These are phyloP conservation scores for Sporothrix inflata DNA, from an alignment of 2,329 filamentous ascomycete genomes.

Conservation along the genomic window DNA sequence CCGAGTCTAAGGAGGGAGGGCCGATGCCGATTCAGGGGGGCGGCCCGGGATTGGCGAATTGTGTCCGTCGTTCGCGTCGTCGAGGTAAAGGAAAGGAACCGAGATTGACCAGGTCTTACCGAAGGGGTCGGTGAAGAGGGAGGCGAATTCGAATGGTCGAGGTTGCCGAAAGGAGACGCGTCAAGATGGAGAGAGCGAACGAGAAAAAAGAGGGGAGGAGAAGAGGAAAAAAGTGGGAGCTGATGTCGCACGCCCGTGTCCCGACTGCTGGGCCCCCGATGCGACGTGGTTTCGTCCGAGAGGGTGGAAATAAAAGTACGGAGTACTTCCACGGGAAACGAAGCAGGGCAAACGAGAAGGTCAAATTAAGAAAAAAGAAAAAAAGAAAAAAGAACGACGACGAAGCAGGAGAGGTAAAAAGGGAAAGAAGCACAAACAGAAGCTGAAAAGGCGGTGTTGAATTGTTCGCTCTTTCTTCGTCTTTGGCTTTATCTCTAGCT, in stretches of 20 bases:
- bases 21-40: slow-evolving; percentile 6
- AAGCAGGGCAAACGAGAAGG: neutral
- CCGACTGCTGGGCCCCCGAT: slow-evolving; percentile 3
- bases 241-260: neutral
- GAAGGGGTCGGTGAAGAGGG: neutral
- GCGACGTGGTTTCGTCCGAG: slow-evolving; percentile 20
- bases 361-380: neutral
- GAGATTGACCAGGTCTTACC: neutral
- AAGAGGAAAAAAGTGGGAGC: slow-evolving; percentile 10
- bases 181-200: neutral
- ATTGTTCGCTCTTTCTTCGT: slow-evolving; percentile 13
- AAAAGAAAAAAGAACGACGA: neutral
- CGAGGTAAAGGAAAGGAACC: neutral
- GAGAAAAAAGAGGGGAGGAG: neutral
- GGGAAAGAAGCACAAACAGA: neutral
- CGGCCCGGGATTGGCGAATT: neutral
- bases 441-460: slow-evolving; percentile 28
- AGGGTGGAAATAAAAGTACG: slow-evolving; percentile 1
- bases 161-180: neutral
- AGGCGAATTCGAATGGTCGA: neutral
- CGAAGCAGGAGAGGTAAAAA: neutral
- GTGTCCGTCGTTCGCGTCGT: neutral
- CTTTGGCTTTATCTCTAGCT: neutral
- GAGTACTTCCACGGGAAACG: neutral
- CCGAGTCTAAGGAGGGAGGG: neutral